A percentile compares a stretch with the other conserved stretches of the same genome.
phyloP scores from a whole-genome alignment of 2,329 filamentous ascomycete genomes.

The Fusarium nisikadoi region DNA sequence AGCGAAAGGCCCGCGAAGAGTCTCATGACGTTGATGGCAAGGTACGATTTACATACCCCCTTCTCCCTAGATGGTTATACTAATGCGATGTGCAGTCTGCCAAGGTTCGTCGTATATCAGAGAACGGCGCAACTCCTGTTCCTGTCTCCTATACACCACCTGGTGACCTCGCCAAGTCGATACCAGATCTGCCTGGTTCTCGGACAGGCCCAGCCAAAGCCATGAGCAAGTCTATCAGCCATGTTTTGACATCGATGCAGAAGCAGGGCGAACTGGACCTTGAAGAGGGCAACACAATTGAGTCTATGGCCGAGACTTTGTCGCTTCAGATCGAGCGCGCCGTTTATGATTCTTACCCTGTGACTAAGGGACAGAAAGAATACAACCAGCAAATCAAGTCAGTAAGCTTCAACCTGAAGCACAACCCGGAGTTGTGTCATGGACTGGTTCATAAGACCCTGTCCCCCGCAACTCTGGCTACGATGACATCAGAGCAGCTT shows the following conservation, averaged over 20 bases:
- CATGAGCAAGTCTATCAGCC: conserved; percentile 74
- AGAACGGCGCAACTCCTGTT: conserved; percentile 52
- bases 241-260: conserved; percentile 72
- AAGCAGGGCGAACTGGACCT: conserved; percentile 73
- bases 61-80: not conserved
- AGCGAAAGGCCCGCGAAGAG: conserved; percentile 68
- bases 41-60: conserved; percentile 50
- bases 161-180: conserved; percentile 60
- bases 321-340: conserved; percentile 84
- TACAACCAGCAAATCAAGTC: conserved; percentile 75
- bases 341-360: conserved; percentile 66
- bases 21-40: conserved; percentile 63
- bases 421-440: conserved; percentile 81
- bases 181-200: conserved; percentile 66
- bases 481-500: conserved; percentile 91
- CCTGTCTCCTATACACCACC: conserved; percentile 60
- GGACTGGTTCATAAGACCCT: conserved; percentile 79
- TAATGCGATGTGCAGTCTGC: conserved; percentile 49
- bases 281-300: conserved; percentile 70
- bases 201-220: conserved; percentile 77
- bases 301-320: conserved; percentile 73
- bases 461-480: conserved; percentile 79
- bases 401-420: conserved; percentile 87
- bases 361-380: conserved; percentile 57
- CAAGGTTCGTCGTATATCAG: conserved; percentile 65